Percentiles rank a stretch among this genome's conserved stretches.
Evolutionary conservation across 768 basidiomycete genomes (phyloP).

Genomic region (Mycena vulgaris): DNA sequence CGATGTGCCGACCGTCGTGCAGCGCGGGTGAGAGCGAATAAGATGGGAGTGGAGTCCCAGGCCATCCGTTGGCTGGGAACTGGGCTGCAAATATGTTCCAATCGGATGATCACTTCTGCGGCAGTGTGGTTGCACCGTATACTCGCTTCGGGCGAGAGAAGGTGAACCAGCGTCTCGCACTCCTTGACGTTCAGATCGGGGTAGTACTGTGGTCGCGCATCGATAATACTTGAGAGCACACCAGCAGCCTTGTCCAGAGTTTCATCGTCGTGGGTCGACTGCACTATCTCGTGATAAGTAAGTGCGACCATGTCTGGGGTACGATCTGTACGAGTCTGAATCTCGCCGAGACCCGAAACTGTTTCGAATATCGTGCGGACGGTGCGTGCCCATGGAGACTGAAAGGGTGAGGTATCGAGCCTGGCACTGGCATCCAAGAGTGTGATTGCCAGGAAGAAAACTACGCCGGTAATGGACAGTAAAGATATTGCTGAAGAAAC

Average conservation of each 20-base stretch:
- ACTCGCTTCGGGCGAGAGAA: not conserved
- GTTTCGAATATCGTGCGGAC: not conserved
- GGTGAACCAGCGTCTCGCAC: not conserved
- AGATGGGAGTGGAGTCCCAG: not conserved
- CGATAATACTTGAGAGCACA: conserved; percentile 5
- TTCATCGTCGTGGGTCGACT: conserved; percentile 23
- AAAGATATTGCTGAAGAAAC: not conserved
- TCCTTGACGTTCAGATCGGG: not conserved
- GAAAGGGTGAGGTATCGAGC: not conserved
- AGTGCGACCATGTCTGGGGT: not conserved
- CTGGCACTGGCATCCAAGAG: not conserved
- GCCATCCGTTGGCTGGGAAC: not conserved
- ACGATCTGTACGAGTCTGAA: too few relatives aligned
- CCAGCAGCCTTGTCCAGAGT: conserved; percentile 29
- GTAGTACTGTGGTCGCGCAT: not conserved
- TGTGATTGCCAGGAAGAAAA: not conserved
- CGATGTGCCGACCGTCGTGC: not conserved
- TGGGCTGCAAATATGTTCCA: not conserved
- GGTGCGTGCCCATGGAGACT: not conserved
- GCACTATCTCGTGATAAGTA: conserved; percentile 21
- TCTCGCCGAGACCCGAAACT: too few relatives aligned
- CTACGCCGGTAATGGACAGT: not conserved
- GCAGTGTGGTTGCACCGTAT: not conserved
- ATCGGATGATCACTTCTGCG: not conserved
- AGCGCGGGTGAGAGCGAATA: too few relatives aligned